Conservation (phyloP, 2,329 filamentous ascomycete species). For the Phoma sp. region DNA sequence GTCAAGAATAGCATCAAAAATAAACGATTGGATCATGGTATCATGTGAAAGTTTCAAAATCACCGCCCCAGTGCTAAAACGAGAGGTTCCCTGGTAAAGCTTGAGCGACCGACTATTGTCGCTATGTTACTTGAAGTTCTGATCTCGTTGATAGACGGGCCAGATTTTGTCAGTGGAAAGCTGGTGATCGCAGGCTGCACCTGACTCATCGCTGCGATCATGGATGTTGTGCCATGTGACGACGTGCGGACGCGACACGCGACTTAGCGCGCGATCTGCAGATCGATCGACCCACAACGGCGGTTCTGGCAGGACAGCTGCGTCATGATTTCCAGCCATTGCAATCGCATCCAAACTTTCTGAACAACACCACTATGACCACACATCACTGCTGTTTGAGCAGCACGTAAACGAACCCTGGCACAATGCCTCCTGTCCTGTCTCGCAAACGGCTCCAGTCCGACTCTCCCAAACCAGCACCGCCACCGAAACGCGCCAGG, state of each 20-base stretch:
- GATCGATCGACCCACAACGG: slow-evolving; percentile 29
- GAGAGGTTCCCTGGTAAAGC: no score
- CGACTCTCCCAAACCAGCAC: slow-evolving; percentile 53
- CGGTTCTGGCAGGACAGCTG: slow-evolving; percentile 22
- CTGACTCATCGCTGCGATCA: not conserved
- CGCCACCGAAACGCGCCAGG: slow-evolving; percentile 35
- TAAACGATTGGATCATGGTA: not conserved
- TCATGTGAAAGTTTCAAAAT: no score
- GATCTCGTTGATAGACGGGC: no score
- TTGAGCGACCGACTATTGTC: no score
- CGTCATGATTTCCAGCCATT: slow-evolving; percentile 33
- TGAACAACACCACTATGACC: not conserved
- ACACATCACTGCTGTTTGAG: not conserved
- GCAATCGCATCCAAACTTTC: not conserved
- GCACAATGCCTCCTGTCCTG: slow-evolving; percentile 70
- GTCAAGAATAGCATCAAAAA: slow-evolving; percentile 3
- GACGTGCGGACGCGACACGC: slow-evolving; percentile 23
- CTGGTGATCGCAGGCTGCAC: no score
- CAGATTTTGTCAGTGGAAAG: no score
- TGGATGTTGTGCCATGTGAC: slow-evolving; percentile 19
- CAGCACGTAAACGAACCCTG: not conserved
- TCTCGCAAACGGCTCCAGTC: slow-evolving; percentile 68
- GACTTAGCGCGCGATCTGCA: slow-evolving; percentile 22
- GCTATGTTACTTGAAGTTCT: no score
- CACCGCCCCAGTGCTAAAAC: no score